A percentile compares a stretch with the other conserved stretches of the same genome.
phyloP scores from a whole-genome alignment of 2,329 filamentous ascomycete genomes.

The Beauveria scarabaeidicola region DNA sequence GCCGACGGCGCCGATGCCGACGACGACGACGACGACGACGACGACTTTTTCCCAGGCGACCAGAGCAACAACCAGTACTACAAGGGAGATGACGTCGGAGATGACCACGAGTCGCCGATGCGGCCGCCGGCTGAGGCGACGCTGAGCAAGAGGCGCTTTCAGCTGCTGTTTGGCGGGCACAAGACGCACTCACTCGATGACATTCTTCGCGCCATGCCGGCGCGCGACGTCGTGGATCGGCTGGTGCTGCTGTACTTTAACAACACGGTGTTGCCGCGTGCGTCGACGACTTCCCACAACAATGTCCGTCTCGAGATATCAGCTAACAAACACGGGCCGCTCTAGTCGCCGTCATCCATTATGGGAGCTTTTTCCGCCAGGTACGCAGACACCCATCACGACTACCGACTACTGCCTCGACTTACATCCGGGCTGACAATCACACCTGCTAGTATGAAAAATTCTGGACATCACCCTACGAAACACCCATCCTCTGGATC shows the following conservation, averaged over 20 bases:
- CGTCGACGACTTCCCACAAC: background rate
- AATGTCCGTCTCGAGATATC: background rate
- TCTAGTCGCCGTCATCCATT: slow-evolving; percentile 1
- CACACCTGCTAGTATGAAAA: slow-evolving; percentile 27
- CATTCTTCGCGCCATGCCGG: background rate
- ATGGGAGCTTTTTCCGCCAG: background rate
- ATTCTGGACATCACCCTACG: slow-evolving; percentile 33
- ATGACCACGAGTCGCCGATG: background rate
- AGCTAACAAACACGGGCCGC: background rate
- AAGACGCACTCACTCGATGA: background rate
- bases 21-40: background rate
- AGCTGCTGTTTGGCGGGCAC: slow-evolving; percentile 6
- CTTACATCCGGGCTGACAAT: background rate
- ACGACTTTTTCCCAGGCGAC: slow-evolving; percentile 2
- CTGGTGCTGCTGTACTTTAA: slow-evolving; percentile 6
- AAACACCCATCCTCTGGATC: slow-evolving; percentile 34
- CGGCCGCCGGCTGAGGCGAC: background rate
- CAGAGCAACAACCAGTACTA: slow-evolving; percentile 8
- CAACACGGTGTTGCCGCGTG: slow-evolving; percentile 4
- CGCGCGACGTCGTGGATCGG: background rate
- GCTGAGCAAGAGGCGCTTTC: background rate
- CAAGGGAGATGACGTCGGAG: background rate
- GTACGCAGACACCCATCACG: background rate
- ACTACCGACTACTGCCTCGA: background rate
- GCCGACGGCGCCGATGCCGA: background rate